phyloP scores from a whole-genome alignment of 139 green algal species.

The Dunaliella primolecta region DNA sequence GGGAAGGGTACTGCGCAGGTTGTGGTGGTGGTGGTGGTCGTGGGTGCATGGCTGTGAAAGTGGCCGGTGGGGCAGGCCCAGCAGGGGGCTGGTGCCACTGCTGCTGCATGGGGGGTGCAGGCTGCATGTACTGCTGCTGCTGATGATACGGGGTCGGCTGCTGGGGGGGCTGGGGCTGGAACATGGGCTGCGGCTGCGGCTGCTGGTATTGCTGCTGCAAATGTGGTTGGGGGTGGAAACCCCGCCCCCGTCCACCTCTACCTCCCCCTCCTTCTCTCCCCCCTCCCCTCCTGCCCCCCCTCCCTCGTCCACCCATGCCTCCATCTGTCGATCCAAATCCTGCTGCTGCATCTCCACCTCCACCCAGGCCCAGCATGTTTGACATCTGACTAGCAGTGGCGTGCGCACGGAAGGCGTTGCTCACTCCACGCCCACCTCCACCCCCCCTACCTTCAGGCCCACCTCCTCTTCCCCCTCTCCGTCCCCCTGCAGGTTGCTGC shows the following conservation, averaged over 20 bases:
- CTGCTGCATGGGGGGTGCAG: not conserved
- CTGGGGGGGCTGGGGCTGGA: not conserved
- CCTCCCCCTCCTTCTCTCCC: conserved; percentile 1
- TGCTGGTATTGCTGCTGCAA: not conserved
- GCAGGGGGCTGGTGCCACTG: not conserved
- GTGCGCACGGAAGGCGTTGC: conserved; percentile 20
- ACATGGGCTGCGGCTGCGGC: not conserved
- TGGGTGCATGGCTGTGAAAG: not conserved
- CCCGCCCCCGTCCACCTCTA: too few species aligned
- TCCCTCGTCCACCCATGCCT: conserved; percentile 1
- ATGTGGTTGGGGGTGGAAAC: not conserved
- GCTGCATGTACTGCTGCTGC: not conserved
- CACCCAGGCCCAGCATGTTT: conserved; percentile 18
- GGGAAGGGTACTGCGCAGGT: not conserved
- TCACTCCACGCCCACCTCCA: not conserved
- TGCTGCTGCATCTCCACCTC: not conserved
- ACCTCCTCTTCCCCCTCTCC: not conserved
- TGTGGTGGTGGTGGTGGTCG: not conserved
- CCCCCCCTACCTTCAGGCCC: not conserved
- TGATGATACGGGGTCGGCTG: not conserved
- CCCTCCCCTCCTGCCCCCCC: not conserved
- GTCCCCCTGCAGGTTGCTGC: not conserved
- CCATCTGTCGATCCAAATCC: too few species aligned
- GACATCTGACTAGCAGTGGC: conserved; percentile 34
- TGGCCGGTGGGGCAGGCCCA: not conserved